Evolutionary conservation across 495 filamentous ascomycete genomes (phyloP).

Genomic region (Elaphomyces granulatus): DNA sequence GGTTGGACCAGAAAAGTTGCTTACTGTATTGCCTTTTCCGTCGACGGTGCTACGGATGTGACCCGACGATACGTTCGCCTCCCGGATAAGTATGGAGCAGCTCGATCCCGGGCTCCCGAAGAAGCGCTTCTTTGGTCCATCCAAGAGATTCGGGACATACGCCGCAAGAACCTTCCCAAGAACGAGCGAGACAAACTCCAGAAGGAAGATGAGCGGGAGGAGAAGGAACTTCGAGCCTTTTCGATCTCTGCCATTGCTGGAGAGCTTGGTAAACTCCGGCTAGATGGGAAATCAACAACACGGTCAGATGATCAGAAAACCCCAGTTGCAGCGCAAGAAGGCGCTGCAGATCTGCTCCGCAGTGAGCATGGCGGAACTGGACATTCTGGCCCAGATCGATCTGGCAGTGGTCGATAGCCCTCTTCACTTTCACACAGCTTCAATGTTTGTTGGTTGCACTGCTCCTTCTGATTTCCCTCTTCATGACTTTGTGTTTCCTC

Average conservation of each 20-base stretch:
- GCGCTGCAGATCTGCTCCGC: constrained; percentile 48
- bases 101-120: constrained; percentile 64
- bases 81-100: constrained; percentile 50
- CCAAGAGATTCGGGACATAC: constrained; percentile 72
- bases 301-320: constrained; percentile 29
- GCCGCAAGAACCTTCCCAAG: constrained; percentile 64
- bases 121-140: constrained; percentile 80
- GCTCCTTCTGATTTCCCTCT: too few species aligned
- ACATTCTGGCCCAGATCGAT: constrained; percentile 26
- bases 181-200: constrained; percentile 66
- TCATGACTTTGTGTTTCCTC: too few species aligned
- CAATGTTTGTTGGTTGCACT: too few species aligned
- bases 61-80: constrained; percentile 91
- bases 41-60: constrained; percentile 89
- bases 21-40: constrained; percentile 94
- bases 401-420: constrained; percentile 22
- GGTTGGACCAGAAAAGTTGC: constrained; percentile 88
- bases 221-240: constrained; percentile 64
- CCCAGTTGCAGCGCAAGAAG: constrained; percentile 40
- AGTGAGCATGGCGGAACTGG: constrained; percentile 38
- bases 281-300: constrained; percentile 16
- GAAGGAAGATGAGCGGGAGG: constrained; percentile 81
- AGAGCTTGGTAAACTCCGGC: constrained; percentile 42
- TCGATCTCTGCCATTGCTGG: constrained; percentile 57
- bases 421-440: neutral